These are phyloP conservation scores for Crithidia brevicula DNA, from an alignment of 208 protist species.

Conservation along the genomic window DNA sequence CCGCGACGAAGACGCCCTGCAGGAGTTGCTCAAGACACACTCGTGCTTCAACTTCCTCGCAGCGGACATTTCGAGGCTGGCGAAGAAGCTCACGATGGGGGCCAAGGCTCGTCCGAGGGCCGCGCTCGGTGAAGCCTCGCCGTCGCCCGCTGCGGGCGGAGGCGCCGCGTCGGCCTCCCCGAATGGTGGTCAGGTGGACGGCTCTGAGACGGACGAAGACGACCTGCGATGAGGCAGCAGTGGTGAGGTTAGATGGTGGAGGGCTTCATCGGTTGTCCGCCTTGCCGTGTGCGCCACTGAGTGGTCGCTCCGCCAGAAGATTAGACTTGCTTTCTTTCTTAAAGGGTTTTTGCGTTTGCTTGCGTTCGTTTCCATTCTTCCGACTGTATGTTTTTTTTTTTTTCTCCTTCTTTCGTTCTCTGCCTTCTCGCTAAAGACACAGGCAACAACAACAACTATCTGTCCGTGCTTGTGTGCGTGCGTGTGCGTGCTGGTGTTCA, in stretches of 20 bases:
- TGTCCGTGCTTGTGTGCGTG: no score
- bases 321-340: no score
- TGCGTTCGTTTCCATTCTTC: background rate
- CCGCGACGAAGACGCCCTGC: conserved; percentile 56
- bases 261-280: no score
- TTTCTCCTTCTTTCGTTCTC: background rate
- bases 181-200: conserved; percentile 1
- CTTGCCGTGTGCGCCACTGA: no score
- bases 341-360: no score
- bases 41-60: conserved; percentile 69
- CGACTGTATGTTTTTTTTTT: background rate
- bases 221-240: conserved; percentile 22
- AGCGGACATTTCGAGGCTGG: conserved; percentile 64
- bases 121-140: background rate
- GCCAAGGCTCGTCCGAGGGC: conserved; percentile 17
- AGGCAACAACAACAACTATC: no score
- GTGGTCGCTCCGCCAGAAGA: no score
- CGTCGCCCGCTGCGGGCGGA: background rate
- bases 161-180: conserved; percentile 3
- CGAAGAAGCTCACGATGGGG: conserved; percentile 62
- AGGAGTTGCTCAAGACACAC: conserved; percentile 51
- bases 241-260: background rate
- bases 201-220: conserved; percentile 27
- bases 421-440: no score
- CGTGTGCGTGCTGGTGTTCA: no score